Conservation (phyloP, 441 rosid species). For the Cnidoscolus chayamansa region DNA sequence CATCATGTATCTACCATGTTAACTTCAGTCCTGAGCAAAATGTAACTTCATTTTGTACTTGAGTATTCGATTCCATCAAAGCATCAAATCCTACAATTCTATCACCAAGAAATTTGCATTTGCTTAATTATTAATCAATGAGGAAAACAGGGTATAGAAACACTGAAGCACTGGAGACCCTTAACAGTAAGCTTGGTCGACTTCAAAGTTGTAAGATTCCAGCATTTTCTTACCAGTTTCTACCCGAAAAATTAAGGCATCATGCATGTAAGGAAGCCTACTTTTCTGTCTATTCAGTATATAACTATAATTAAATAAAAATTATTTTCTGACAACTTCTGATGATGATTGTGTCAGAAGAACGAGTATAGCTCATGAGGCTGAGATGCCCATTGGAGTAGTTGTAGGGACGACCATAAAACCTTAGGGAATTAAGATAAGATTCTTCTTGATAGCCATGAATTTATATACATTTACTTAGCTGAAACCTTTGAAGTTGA, state of each 20-base stretch:
- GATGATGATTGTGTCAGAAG: not conserved
- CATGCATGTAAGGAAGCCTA: not conserved
- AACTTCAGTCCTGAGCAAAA: not conserved
- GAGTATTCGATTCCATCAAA: no score
- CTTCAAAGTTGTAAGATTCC: slow-evolving; percentile 3
- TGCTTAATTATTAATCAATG: not conserved
- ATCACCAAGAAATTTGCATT: not conserved
- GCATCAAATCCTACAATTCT: not conserved
- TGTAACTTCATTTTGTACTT: not conserved
- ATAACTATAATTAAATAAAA: not conserved
- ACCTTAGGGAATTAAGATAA: no score
- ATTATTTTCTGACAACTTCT: slow-evolving; percentile 7
- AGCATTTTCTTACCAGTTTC: not conserved
- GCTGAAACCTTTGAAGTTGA: not conserved
- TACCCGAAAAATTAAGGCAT: not conserved
- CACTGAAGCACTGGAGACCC: not conserved
- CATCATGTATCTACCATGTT: not conserved
- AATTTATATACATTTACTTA: not conserved
- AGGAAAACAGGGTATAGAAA: not conserved
- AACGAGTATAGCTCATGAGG: not conserved
- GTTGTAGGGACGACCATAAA: no score
- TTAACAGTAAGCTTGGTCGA: not conserved
- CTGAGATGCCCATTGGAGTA: not conserved
- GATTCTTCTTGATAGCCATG: no score
- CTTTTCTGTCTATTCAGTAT: not conserved